phyloP scores from a whole-genome alignment of 306 rosid genomes.

The Cicer bijugum region DNA sequence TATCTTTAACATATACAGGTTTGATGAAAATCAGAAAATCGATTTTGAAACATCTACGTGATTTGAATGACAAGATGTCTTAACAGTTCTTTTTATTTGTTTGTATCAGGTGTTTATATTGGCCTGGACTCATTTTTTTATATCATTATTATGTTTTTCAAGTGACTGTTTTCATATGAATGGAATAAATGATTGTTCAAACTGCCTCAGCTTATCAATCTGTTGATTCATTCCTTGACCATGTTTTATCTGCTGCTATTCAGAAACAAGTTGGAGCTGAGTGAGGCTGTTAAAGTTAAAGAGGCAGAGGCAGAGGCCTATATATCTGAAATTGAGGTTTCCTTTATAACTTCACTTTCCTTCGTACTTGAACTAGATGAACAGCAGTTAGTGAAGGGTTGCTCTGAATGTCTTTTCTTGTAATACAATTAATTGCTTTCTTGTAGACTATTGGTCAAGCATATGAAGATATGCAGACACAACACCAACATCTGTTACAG shows the following conservation, averaged over 20 bases:
- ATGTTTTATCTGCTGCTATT: constrained; percentile 36
- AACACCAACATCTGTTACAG: constrained; percentile 84
- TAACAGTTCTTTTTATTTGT: constrained; percentile 1
- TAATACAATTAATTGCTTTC: constrained; percentile 40
- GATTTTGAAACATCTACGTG: constrained; percentile 12
- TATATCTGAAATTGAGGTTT: constrained; percentile 96
- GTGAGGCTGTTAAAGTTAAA: constrained; percentile 80
- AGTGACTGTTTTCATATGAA: constrained; percentile 15
- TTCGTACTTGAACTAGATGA: constrained; percentile 14
- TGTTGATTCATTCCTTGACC: constrained; percentile 32
- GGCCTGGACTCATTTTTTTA: neutral
- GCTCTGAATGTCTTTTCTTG: constrained; percentile 9
- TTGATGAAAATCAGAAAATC: neutral
- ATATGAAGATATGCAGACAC: constrained; percentile 99
- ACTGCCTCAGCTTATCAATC: constrained; percentile 25
- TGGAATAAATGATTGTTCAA: constrained; percentile 34
- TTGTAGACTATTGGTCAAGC: constrained; percentile 96
- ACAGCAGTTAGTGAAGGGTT: constrained; percentile 1
- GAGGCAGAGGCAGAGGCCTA: constrained; percentile 87
- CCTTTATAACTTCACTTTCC: constrained; percentile 17
- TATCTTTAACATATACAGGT: neutral
- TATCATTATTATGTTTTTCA: neutral
- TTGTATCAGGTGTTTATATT: neutral
- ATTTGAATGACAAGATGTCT: constrained; percentile 31
- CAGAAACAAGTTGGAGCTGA: constrained; percentile 82